Base-by-base conservation (phyloP, 371 early-diverging fungal genomes). In the Mucor racemosus region DNA sequence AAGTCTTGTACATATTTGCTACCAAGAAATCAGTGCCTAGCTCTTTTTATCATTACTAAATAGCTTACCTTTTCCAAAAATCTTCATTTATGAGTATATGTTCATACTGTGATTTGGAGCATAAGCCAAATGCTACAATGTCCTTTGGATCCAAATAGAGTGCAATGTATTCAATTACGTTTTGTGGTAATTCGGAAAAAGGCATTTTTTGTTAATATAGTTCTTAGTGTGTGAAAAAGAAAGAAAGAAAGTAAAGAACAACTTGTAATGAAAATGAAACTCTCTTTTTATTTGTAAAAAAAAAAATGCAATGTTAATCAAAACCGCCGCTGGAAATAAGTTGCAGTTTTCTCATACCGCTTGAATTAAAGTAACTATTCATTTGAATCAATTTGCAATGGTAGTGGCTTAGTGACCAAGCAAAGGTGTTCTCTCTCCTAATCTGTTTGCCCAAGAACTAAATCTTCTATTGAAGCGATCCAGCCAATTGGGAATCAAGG, bases 1-100 rank as follows among this genome's bases (percentile, higher is more conserved):
- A 84, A 87, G n/a, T 87, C 87, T 54, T 76, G 71, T 10, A 74
- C 53, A 3, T 77, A 62, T 74, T 85, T 87, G 59, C 85, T 87
- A 19, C 35, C 5, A 31, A 31, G 33, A 26, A n/a, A 9, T 50
- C 13, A 17, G 21, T 36, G 15, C 4, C 4, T 10, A 41, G 14
- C 21, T 31, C 19, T 61, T 26, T 4, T 31, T 38, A 35, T 53
- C 44, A 26, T 26, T 17, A 33, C 15, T 35, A 33, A 26, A 26
- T 26, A 26, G 1, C 17, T 68, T 73, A 75, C 76, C 69, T 75
- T 64, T 67, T 66, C 74, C 76, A 78, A 11, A 78, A 64, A 1
- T 48, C 42, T 19, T 68, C 58, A 46, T 61, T 62, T 7, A n/a
- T 7, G 17, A 66, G 9, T 17, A 60, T 21, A 17, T 10, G 3